A percentile compares a stretch with the other conserved stretches of the same genome.
Conservation (phyloP, 495 filamentous ascomycete genomes). For the Poronia punctata region DNA sequence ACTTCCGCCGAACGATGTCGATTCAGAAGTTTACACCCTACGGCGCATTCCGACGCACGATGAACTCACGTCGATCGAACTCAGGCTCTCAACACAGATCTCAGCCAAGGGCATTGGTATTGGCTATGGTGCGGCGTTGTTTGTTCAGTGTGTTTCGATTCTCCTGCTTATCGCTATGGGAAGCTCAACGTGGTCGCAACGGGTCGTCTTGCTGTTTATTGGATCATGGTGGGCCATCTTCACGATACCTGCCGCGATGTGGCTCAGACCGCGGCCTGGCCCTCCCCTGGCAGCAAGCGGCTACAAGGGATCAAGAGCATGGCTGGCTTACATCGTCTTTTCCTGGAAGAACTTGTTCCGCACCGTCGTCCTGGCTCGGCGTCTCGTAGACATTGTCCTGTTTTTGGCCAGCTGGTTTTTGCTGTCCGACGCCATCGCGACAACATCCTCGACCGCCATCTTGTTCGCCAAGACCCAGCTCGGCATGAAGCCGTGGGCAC, state of each 20-base stretch:
- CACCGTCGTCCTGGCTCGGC: conserved; percentile 70
- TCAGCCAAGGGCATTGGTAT: conserved; percentile 87
- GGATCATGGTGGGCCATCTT: conserved; percentile 95
- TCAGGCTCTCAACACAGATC: conserved; percentile 73
- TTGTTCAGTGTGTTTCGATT: conserved; percentile 72
- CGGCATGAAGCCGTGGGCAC: conserved; percentile 75
- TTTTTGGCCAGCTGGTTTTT: conserved; percentile 94
- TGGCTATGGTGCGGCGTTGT: conserved; percentile 77
- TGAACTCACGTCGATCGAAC: conserved; percentile 54
- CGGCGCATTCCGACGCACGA: conserved; percentile 29
- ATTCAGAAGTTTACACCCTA: conserved; percentile 28
- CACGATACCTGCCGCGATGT: conserved; percentile 80
- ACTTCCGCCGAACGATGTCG: conserved; percentile 20
- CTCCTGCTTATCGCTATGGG: conserved; percentile 58
- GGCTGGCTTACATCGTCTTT: conserved; percentile 60
- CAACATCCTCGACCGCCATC: conserved; percentile 88
- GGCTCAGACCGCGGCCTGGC: conserved; percentile 85
- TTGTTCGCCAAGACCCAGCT: conserved; percentile 93
- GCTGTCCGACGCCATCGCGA: conserved; percentile 88
- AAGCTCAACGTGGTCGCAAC: conserved; percentile 71
- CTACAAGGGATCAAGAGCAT: conserved; percentile 21
- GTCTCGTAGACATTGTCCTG: conserved; percentile 74
- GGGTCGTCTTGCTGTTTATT: conserved; percentile 77
- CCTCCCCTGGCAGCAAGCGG: conserved; percentile 56
- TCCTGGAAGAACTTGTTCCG: conserved; percentile 80